Evolutionary conservation across 768 basidiomycete species (phyloP).

Genomic region (Macrolepiota dolichaula): DNA sequence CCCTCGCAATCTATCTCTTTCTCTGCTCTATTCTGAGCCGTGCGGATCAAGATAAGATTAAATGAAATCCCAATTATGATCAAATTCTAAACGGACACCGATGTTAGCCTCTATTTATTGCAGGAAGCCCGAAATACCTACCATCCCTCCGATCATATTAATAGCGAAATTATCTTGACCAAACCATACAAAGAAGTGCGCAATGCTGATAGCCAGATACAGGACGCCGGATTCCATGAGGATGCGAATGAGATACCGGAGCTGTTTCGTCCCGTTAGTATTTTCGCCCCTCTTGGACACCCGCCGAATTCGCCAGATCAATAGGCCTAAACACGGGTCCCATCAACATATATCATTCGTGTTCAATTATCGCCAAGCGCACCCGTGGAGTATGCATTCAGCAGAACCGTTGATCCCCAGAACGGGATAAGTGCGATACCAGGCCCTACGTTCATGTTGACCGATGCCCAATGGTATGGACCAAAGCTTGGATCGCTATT

Average conservation of each 20-base stretch:
- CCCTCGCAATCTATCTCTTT: background rate
- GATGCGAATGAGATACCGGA: background rate
- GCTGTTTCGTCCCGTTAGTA: background rate
- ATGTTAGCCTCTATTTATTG: background rate
- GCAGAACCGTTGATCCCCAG: conserved; percentile 9
- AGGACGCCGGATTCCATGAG: background rate
- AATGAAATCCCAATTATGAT: background rate
- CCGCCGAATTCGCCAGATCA: background rate
- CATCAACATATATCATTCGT: background rate
- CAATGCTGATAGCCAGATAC: background rate
- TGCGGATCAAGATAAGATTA: background rate
- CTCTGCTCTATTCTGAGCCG: background rate
- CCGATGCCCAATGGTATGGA: background rate
- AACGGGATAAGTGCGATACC: conserved; percentile 9
- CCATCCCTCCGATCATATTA: background rate
- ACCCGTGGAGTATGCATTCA: conserved; percentile 13
- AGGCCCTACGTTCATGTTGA: conserved; percentile 9
- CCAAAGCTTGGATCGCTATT: background rate
- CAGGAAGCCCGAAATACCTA: background rate
- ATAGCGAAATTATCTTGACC: background rate
- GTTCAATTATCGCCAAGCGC: background rate
- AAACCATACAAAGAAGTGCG: background rate
- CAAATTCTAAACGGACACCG: background rate
- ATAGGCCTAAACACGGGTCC: background rate
- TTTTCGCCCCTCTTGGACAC: background rate